phyloP scores from a whole-genome alignment of 345 rosid species.

The Eucalyptus erythrocorys region DNA sequence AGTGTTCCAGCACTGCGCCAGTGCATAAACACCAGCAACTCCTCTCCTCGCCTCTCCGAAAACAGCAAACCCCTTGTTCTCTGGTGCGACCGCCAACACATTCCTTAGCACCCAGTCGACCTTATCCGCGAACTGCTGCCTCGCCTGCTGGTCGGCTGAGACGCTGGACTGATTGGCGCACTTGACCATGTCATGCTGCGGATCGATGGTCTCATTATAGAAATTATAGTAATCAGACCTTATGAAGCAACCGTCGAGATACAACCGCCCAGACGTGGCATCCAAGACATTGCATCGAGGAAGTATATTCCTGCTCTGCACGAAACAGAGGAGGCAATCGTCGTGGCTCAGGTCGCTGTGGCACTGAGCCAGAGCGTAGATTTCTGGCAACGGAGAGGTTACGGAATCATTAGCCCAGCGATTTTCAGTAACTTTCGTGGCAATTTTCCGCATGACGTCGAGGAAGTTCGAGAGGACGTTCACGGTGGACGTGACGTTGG shows the following conservation, averaged over 20 bases:
- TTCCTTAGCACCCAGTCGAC: not conserved
- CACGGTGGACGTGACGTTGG: not conserved
- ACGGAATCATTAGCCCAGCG: conserved; percentile 25
- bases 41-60: not conserved
- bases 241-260: conserved; percentile 57
- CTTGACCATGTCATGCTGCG: conserved; percentile 6
- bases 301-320: conserved; percentile 27
- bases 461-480: conserved; percentile 23
- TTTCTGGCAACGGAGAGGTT: not conserved
- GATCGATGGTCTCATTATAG: conserved; percentile 24
- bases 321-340: conserved; percentile 57
- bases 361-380: conserved; percentile 45
- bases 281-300: conserved; percentile 39
- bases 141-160: not conserved
- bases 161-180: conserved; percentile 3
- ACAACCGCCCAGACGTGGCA: conserved; percentile 27
- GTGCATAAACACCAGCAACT: conserved; percentile 2
- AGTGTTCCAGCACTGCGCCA: conserved; percentile 23
- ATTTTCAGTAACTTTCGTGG: not conserved
- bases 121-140: not conserved
- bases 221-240: conserved; percentile 46
- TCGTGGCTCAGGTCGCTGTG: conserved; percentile 44
- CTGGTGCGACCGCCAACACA: not conserved
- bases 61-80: not conserved
- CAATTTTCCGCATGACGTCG: conserved; percentile 25